Evolutionary conservation across 164 flowering plant genomes (phyloP), one percentile per base, ranked within the genome.

Genomic region (Vitis riparia): DNA sequence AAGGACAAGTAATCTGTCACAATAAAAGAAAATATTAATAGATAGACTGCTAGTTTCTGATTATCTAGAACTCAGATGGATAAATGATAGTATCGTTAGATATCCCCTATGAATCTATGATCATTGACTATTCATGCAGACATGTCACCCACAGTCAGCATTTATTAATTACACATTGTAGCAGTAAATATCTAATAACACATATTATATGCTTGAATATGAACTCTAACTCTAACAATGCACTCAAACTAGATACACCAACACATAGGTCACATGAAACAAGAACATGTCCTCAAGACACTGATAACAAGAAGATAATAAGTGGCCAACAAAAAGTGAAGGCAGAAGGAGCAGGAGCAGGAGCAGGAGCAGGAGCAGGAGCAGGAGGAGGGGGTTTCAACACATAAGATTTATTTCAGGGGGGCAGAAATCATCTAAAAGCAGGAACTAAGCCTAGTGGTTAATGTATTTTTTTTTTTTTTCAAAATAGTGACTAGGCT

Each of bases 1-100:
- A n/a, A 86, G 75, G 55, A 83, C 84, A 73, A 95, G 77, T 65
- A 95, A 78, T 79, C 99, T 94, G 85, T 51, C 52, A 75, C 32
- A 51, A 69, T 15, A 60, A 69, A 63, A 62, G 14, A 44, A 59
- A 16, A 64, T 17, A 51, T 52, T 30, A 61, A 16, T 29, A 37
- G 27, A 60, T 56, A 12, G 6, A 0, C 11, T 5, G 11, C 2
- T 14, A 11, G 44, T 37, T 6, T 37, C 44, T 37, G 44, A 37
- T 37, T 37, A 37, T 37, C 44, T 37, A 37, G 44, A 37, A 37
- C 7, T 5, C n/a, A 48, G 30, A 2, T 4, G 59, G 29, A 16
- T 57, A n/a, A 13, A 16, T 19, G 3, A 57, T 16, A 57, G 59
- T 6, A 8, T 12, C 17, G 1, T 13, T 11, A 53, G 56, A 53